Base-by-base conservation (phyloP, 129 eudicot genomes). In the Lactuca sativa region DNA sequence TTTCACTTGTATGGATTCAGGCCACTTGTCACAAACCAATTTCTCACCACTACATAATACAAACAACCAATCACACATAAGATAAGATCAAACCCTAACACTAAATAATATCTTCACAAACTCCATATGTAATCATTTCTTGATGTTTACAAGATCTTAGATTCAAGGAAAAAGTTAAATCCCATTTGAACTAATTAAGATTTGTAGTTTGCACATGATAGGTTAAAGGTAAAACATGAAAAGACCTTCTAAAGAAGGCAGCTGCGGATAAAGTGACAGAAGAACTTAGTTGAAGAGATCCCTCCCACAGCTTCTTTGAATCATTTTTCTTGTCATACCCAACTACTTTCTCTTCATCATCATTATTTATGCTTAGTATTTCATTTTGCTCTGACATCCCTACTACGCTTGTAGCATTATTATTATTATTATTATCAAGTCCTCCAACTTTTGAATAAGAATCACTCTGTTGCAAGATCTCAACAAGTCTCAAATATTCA, bases 231-330 rank as follows among this genome's bases (percentile, higher is more conserved):
- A 62, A 14, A 71, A 75, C 51, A 71, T 36, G 59, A 33, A 51
- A 77, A 72, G 79, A 89, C 96, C 96, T 89, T 80, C 81, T 86
- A 60, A 78, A 89, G 85, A 71, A 86, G 41, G 92, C 89, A 11
- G 77, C 67, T 11, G 83, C 92, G n/a, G 91, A 79, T 75, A 80
- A 78, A 16, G 80, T 78, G 49, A 81, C 86, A 1, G 89, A 72
- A 62, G 89, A 78, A 81, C 83, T 83, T 58, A 89, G 81, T 71
- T 86, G 96, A 77, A 89, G 82, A 66, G 89, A 77, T 67, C 96
- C 96, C 47, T 83, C 84, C 96, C 96, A 89, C 67, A 89, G 74
- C 49, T 54, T 78, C 62, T 63, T 58, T 51, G 18, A 58, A 69
- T 74, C 57, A 55, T 56, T 72, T n/a, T 54, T 77, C 49, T 70